Evolutionary conservation across 306 rosid genomes (phyloP).

Genomic region (Quercus aquifolioides): DNA sequence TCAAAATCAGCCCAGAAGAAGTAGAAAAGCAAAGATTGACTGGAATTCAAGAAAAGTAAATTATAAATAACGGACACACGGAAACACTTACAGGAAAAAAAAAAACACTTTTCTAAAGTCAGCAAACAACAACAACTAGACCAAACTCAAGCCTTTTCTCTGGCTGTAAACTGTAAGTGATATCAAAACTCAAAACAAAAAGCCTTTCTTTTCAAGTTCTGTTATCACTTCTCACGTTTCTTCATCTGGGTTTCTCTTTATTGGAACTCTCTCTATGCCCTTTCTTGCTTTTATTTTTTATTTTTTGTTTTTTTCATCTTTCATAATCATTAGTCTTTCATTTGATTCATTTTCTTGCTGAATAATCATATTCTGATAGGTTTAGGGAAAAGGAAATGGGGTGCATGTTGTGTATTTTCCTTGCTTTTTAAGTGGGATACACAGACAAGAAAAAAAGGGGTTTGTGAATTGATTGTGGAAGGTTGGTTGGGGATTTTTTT

Average conservation of each 20-base stretch:
- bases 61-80: not conserved
- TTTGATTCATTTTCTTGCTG: not conserved
- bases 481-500: not conserved
- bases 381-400: not conserved
- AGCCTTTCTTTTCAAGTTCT: not conserved
- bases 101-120: too few species aligned
- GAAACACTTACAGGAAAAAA: not conserved
- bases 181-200: not conserved
- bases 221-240: not conserved
- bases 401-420: not conserved
- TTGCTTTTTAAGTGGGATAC: not conserved
- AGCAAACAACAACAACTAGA: not conserved
- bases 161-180: not conserved
- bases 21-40: not conserved
- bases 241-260: not conserved
- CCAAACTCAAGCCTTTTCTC: not conserved
- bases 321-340: not conserved
- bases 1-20: not conserved
- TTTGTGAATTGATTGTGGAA: not conserved
- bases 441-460: not conserved
- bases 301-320: not conserved
- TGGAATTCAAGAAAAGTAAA: not conserved
- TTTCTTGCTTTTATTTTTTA: not conserved
- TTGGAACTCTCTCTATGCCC: not conserved
- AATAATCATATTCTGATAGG: not conserved